A percentile compares a stretch with the other conserved stretches of the same genome.
Conservation (phyloP, 345 rosid species). For the Citrus glauca region DNA sequence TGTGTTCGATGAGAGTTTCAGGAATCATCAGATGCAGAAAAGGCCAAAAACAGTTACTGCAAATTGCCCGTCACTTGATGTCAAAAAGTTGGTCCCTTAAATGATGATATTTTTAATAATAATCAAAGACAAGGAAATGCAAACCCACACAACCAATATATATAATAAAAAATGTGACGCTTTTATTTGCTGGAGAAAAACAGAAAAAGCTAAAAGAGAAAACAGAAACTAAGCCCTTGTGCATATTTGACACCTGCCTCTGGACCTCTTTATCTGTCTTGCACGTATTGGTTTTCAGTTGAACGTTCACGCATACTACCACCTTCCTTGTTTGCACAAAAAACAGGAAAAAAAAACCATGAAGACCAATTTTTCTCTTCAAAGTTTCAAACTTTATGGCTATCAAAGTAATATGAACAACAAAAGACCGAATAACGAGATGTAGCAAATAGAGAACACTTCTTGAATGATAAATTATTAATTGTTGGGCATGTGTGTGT, state of each 20-base stretch:
- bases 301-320: constrained; percentile 1
- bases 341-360: too few relatives aligned
- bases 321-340: constrained; percentile 15
- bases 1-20: constrained; percentile 28
- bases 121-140: constrained; percentile 6
- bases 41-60: constrained; percentile 37
- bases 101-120: background rate
- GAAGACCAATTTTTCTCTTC: background rate
- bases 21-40: constrained; percentile 34
- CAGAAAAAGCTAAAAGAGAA: constrained; percentile 7
- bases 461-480: constrained; percentile 1
- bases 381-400: constrained; percentile 6
- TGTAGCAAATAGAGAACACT: constrained; percentile 15
- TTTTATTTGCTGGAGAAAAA: constrained; percentile 1
- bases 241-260: constrained; percentile 44
- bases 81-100: constrained; percentile 12
- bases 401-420: background rate
- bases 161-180: constrained; percentile 3
- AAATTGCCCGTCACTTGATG: constrained; percentile 37
- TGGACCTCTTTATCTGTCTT: constrained; percentile 24
- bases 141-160: background rate
- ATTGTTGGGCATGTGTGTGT: too few relatives aligned
- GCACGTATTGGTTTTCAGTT: constrained; percentile 31
- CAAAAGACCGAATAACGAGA: background rate
- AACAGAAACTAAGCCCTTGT: constrained; percentile 16